Percentiles rank a stretch among this genome's conserved stretches.
phyloP scores from a whole-genome alignment of 345 rosid genomes.

The Microthlaspi erraticum region DNA sequence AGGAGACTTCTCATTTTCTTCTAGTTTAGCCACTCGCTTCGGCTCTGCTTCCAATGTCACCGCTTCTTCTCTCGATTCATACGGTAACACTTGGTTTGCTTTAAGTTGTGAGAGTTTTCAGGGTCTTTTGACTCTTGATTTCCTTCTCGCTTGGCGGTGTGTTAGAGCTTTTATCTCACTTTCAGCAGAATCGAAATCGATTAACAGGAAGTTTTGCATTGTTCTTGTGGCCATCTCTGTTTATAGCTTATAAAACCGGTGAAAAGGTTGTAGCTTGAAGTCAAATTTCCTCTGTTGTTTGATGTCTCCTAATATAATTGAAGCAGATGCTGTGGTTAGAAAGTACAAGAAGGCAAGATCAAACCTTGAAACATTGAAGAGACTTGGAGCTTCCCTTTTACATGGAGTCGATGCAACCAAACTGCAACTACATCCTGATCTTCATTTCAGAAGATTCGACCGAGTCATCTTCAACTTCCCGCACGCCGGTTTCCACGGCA shows the following conservation, averaged over 20 bases:
- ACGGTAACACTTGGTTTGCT: conserved; percentile 42
- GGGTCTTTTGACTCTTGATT: not conserved
- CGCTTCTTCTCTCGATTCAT: conserved; percentile 63
- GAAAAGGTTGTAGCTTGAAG: conserved; percentile 13
- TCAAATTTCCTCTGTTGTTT: conserved; percentile 16
- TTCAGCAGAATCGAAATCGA: not conserved
- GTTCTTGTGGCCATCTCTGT: not conserved
- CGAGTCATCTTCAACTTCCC: conserved; percentile 64
- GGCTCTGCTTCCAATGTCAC: conserved; percentile 57
- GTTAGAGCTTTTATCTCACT: not conserved
- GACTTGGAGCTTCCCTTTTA: conserved; percentile 51
- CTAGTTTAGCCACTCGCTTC: conserved; percentile 50
- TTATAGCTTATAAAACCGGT: not conserved
- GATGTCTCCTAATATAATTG: not conserved
- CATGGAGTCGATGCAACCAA: conserved; percentile 64
- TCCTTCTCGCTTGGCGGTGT: not conserved
- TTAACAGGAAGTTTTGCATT: not conserved
- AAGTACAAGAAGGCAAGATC: conserved; percentile 55
- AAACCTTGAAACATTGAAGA: conserved; percentile 47
- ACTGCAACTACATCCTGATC: conserved; percentile 47
- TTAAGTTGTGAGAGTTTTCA: not conserved
- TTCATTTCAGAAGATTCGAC: conserved; percentile 52
- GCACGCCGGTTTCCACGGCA: conserved; percentile 66
- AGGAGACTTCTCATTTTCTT: conserved; percentile 69
- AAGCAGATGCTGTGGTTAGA: conserved; percentile 46